A percentile compares a stretch with the other conserved stretches of the same genome.
These are phyloP conservation scores for Quercus agrifolia DNA, from an alignment of 306 rosid genomes.

Conservation along the genomic window DNA sequence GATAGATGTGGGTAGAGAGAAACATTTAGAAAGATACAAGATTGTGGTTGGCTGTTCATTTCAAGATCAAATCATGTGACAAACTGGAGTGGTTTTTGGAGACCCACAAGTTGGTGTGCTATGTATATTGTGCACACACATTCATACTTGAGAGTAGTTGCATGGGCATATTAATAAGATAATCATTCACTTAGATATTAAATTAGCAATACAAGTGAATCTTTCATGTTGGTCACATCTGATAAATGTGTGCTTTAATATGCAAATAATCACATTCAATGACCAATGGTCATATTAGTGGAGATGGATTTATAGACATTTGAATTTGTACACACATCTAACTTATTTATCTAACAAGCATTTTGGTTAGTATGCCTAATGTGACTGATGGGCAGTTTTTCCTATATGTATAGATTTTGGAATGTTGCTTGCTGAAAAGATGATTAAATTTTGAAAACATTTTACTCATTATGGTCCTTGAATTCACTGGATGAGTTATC, in stretches of 20 bases:
- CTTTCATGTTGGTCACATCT: neutral
- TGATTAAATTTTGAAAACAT: constrained; percentile 4
- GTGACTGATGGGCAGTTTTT: too few relatives aligned
- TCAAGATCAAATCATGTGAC: constrained; percentile 68
- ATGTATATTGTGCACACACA: constrained; percentile 30
- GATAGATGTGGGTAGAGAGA: constrained; percentile 51
- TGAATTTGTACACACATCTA: constrained; percentile 5
- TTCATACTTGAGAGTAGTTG: constrained; percentile 32
- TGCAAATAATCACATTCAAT: neutral
- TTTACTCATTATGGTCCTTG: constrained; percentile 6
- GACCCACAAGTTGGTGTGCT: constrained; percentile 30
- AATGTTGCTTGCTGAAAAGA: constrained; percentile 12
- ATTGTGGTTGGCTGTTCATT: constrained; percentile 72
- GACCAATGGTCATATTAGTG: neutral
- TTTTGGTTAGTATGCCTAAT: too few relatives aligned
- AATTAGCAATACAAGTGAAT: neutral
- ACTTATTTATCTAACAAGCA: neutral
- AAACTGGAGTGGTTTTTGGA: constrained; percentile 40
- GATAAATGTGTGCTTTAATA: neutral
- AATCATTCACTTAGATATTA: neutral
- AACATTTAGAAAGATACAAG: constrained; percentile 87
- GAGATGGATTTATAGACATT: neutral
- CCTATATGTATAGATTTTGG: neutral
- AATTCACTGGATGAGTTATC: neutral
- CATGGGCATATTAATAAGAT: constrained; percentile 4